phyloP scores from a whole-genome alignment of 1,284 basidiomycete species.

The Sanghuangporus baumii region DNA sequence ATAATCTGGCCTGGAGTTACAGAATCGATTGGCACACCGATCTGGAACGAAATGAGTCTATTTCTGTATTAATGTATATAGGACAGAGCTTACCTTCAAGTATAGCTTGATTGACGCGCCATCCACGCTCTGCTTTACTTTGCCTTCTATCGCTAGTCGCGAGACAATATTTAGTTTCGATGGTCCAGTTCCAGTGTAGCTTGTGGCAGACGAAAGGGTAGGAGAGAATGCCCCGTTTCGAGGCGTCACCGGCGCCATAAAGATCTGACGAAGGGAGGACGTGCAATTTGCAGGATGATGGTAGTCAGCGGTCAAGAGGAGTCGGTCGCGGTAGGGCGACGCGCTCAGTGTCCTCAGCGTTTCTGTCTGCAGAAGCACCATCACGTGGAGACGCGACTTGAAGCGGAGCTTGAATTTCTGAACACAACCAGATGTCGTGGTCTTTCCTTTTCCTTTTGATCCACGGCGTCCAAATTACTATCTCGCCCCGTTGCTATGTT shows the following conservation, averaged over 20 bases:
- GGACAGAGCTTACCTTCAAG: constrained; percentile 50
- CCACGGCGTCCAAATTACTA: constrained; percentile 74
- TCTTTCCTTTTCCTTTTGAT: constrained; percentile 2
- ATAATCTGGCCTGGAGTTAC: constrained; percentile 59
- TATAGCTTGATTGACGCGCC: constrained; percentile 67
- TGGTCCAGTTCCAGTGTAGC: constrained; percentile 23
- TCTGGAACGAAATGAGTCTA: constrained; percentile 33
- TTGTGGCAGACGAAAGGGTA: constrained; percentile 13
- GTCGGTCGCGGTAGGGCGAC: neutral
- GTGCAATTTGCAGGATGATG: neutral
- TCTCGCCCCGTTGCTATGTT: constrained; percentile 46
- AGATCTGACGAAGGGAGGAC: neutral
- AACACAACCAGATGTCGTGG: neutral
- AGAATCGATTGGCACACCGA: constrained; percentile 60
- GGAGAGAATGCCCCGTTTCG: constrained; percentile 16
- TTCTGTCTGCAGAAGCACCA: neutral
- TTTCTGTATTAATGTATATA: neutral
- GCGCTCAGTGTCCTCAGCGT: neutral
- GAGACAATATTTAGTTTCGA: constrained; percentile 62
- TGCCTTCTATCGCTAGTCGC: constrained; percentile 68
- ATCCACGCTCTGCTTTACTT: constrained; percentile 56
- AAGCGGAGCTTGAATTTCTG: neutral
- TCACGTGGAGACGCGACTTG: constrained; percentile 12
- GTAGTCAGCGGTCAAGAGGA: neutral
- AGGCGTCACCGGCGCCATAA: constrained; percentile 11